Percentiles rank a stretch among this genome's conserved stretches.
Evolutionary conservation across 1,139 yeast species (phyloP).

Genomic region (Debaryomyces subglobosus): DNA sequence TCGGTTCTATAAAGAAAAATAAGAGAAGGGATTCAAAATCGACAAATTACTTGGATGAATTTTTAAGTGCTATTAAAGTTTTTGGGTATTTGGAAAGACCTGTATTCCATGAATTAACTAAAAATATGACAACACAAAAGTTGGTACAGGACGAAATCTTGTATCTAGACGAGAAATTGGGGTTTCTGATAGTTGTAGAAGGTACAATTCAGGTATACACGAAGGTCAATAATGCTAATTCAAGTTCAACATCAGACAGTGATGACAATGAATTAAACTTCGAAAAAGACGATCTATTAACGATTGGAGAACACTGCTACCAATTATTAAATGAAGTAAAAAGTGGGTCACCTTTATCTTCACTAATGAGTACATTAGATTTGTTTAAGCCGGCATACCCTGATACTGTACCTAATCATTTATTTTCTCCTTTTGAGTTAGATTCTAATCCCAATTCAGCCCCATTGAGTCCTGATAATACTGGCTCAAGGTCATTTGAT

Average conservation of each 20-base stretch:
- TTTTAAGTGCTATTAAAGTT: slow-evolving; percentile 85
- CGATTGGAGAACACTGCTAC: slow-evolving; percentile 57
- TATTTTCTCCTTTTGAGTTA: slow-evolving; percentile 6
- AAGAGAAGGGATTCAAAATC: slow-evolving; percentile 26
- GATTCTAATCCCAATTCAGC: not conserved
- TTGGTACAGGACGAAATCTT: slow-evolving; percentile 76
- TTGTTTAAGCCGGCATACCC: slow-evolving; percentile 37
- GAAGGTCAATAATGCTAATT: slow-evolving; percentile 39
- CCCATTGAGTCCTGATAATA: slow-evolving; percentile 5
- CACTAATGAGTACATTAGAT: slow-evolving; percentile 77
- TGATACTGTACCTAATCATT: slow-evolving; percentile 4
- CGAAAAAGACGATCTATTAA: slow-evolving; percentile 45
- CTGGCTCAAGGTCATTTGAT: slow-evolving; percentile 13
- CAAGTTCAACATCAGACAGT: slow-evolving; percentile 11
- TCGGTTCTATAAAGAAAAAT: slow-evolving; percentile 35
- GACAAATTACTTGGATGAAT: slow-evolving; percentile 76
- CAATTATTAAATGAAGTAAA: slow-evolving; percentile 83
- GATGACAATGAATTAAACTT: slow-evolving; percentile 28
- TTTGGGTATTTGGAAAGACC: slow-evolving; percentile 91
- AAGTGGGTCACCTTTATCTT: slow-evolving; percentile 83
- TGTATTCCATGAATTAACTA: slow-evolving; percentile 90
- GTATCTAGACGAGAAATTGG: slow-evolving; percentile 71
- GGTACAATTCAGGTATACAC: slow-evolving; percentile 85
- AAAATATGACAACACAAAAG: slow-evolving; percentile 88
- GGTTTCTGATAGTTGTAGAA: slow-evolving; percentile 93